Base-by-base conservation (phyloP, 306 rosid species). In the Lathyrus oleraceus region DNA sequence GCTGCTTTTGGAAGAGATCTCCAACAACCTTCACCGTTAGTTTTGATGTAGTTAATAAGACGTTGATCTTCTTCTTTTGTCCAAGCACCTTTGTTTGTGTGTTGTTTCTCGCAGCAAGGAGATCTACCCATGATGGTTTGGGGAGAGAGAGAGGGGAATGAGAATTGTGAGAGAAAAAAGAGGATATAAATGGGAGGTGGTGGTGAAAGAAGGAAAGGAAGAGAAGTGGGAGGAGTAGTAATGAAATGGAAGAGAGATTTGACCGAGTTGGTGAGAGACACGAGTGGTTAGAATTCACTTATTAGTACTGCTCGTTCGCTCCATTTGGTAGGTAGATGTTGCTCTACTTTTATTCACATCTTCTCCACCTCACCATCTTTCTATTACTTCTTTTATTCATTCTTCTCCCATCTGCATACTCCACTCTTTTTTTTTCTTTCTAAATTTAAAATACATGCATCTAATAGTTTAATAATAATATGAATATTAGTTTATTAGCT, bases 11-110 rank as follows among this genome's bases (percentile, higher is more conserved):
- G 91, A 27, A 89, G 91, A 68, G 96, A 89, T 52, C 90, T 75
- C 96, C 96, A 89, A 27, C 87, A 81, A 5, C 96, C 96, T 85
- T 89, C 88, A 0, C 96, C 96, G 0, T 89, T 84, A 27, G 67
- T 30, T 39, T 83, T 76, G 87, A 89, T 85, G 79, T 85, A 85
- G 71, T 75, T 72, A 17, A 82, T 81, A 82, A 89, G 96, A 45
- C 89, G 91, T 54, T 86, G 70, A 12, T 89, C 96, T 81, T 89
- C 96, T 35, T 85, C 85, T 75, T 83, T 89, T 54, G 91, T 85
- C 96, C 96, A 89, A 25, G 96, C 90, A 2, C 96, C 96, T 79
- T 86, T 89, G 80, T 86, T 89, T 0, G 87, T 89, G 84, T 87
- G 89, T 43, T 81, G 85, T 64, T 86, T 86, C 72, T 89, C 96